Evolutionary conservation across 2,329 filamentous ascomycete species (phyloP).

Genomic region (Aureobasidium musti): DNA sequence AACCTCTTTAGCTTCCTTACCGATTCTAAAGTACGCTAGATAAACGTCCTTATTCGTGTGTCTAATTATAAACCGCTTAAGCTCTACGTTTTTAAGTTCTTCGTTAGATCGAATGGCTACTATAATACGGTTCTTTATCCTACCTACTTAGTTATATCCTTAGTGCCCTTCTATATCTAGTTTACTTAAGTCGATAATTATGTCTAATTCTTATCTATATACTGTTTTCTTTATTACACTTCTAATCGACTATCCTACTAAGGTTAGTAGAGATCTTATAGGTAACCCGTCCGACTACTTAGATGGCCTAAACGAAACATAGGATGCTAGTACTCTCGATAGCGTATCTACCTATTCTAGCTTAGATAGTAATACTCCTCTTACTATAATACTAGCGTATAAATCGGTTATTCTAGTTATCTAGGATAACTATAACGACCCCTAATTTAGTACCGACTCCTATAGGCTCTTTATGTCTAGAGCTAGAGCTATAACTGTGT

Average conservation of each 20-base stretch:
- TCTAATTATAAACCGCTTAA: slow-evolving; percentile 2
- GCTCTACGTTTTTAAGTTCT: not conserved
- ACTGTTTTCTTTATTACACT: not conserved
- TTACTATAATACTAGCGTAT: slow-evolving; percentile 12
- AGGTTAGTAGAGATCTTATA: not conserved
- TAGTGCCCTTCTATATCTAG: slow-evolving; percentile 3
- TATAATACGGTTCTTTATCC: slow-evolving; percentile 1
- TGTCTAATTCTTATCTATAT: not conserved
- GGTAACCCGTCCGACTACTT: not conserved
- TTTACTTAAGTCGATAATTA: no score
- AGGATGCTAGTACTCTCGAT: not conserved
- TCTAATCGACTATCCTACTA: slow-evolving; percentile 4
- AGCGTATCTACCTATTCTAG: no score
- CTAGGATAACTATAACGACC: not conserved
- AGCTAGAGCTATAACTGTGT: slow-evolving; percentile 36
- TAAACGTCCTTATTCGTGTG: slow-evolving; percentile 26
- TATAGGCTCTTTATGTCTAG: not conserved
- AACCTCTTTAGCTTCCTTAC: no score
- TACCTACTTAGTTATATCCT: not conserved
- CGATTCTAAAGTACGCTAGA: no score
- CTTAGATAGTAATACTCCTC: not conserved
- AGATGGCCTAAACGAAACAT: not conserved
- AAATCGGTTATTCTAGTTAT: not conserved
- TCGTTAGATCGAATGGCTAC: slow-evolving; percentile 13
- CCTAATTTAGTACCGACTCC: slow-evolving; percentile 16